Evolutionary conservation across 495 filamentous ascomycete species (phyloP), one percentile per base, ranked within the genome.

Genomic region (Parathielavia hyrcaniae): DNA sequence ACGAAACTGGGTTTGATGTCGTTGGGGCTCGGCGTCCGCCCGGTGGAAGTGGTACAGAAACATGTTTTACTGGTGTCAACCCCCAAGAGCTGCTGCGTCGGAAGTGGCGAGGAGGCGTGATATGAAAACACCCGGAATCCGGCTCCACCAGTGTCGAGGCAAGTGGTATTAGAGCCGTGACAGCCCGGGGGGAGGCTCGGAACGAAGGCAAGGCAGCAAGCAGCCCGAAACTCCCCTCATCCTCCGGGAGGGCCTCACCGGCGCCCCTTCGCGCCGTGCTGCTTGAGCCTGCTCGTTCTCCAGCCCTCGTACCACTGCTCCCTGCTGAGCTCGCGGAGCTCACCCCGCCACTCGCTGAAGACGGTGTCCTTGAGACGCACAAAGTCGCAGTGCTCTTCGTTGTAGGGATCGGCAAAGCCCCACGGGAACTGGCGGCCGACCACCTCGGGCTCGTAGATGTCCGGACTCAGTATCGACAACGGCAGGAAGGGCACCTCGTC

Each of bases 251-350:
- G 0, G 4, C 17, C 41, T 67, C 54, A 69, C 55, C 64, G 62
- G 43, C 58, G 62, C 38, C 62, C 39, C 54, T 68, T 71, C n/a
- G 44, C 50, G 9, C 62, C 67, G 8, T 68, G 70, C 23, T 76
- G 73, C 69, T 80, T 81, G 57, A 83, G 77, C 54, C 80, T 71
- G 71, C 75, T 81, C 2, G 80, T 97, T 73, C 93, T 83, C 93
- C 93, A 98, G 62, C 89, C 84, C 72, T 98, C 93, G 63, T 98
- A 98, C 89, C 91, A 97, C 58, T 88, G 77, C 73, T 95, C 90
- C 51, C 90, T 82, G 71, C 90, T 96, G 41, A 89, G 89, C 72
- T 96, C 91, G 46, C 92, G 86, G 60, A 98, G 78, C 66, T 98
- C 93, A 16, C 79, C 81, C 44, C 91, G 81, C 93, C 93, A 98